Evolutionary conservation across 345 rosid species (phyloP), one percentile per base, ranked within the genome.

Genomic region (Rubroshorea leprosula): DNA sequence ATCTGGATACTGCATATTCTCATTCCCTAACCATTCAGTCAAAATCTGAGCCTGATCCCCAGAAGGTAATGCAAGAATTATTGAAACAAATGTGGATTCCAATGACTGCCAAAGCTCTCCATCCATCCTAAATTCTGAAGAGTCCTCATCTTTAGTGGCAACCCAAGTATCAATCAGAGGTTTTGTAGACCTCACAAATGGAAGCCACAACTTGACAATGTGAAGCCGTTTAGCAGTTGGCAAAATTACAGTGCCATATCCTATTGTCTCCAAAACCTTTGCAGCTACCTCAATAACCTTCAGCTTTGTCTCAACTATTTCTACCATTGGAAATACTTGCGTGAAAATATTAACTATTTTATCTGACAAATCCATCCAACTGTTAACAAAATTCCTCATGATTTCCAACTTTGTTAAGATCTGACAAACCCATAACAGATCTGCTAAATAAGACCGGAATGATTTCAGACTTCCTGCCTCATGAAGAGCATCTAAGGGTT

Each of bases 141-240:
- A 56, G 17, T 71, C 78, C 24, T 74, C 84, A 15, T 55, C 65
- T n/a, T 14, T 65, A 1, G 56, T 56, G 7, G 50, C 56, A 6
- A 55, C 47, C 41, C 41, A 35, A 27, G 84, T 73, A 63, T 89
- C 95, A 21, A 81, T 65, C 27, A 78, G 52, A 65, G 90, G 85
- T 75, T 80, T 92, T 26, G 80, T 71, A 52, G 53, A 65, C 76
- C 86, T 83, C 10, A 78, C 90, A 74, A 81, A 86, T 0, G 98
- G 95, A 76, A 92, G 96, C 98, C 96, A 92, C 13, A 76, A 63
- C 72, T 89, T 86, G 35, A 86, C 76, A 71, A 78, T 76, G 51
- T 80, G 70, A 65, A 84, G 80, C 61, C 95, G 75, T 77, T 75
- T 86, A 23, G 61, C 62, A 10, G 89, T 68, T 25, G 95, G 87